Percentiles rank a stretch among this genome's conserved stretches.
phyloP scores from a whole-genome alignment of 495 filamentous ascomycete species.

The Penicillium longicatenatum region DNA sequence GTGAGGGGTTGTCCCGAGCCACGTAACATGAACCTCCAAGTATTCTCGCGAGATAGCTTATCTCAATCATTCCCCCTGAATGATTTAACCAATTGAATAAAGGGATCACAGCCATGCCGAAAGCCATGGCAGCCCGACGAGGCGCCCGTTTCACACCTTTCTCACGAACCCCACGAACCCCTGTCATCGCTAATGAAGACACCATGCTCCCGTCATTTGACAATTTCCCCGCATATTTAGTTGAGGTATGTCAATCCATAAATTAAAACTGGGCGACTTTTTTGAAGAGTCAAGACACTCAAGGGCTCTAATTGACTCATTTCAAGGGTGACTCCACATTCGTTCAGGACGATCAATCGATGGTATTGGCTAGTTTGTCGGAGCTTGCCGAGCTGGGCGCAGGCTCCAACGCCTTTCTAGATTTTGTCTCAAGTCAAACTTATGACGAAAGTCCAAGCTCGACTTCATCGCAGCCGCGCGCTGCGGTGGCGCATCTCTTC shows the following conservation, averaged over 20 bases:
- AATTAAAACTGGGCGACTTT: not conserved
- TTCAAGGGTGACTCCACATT: not conserved
- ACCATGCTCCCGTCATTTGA: not conserved
- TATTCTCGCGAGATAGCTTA: not conserved
- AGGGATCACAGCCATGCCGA: not conserved
- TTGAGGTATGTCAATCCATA: not conserved
- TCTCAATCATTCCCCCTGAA: not conserved
- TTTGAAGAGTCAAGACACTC: not conserved
- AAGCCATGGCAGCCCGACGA: not conserved
- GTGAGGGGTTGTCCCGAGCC: constrained; percentile 1
- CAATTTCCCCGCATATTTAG: not conserved
- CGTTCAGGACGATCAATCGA: constrained; percentile 1
- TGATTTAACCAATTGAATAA: not conserved
- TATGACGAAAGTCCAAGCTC: constrained; percentile 4
- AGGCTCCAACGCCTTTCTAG: not conserved
- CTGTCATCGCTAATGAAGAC: constrained; percentile 1
- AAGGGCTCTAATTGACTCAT: not conserved
- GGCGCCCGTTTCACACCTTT: constrained; percentile 3
- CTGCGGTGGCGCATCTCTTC: constrained; percentile 25
- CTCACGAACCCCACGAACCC: not conserved
- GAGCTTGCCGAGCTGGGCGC: not conserved
- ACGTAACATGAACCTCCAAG: not conserved
- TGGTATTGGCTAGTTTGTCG: constrained; percentile 3
- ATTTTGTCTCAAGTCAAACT: not conserved
- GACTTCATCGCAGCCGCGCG: constrained; percentile 5